Base-by-base conservation (phyloP, 768 basidiomycete species). In the Cystofilobasidium capitatum region DNA sequence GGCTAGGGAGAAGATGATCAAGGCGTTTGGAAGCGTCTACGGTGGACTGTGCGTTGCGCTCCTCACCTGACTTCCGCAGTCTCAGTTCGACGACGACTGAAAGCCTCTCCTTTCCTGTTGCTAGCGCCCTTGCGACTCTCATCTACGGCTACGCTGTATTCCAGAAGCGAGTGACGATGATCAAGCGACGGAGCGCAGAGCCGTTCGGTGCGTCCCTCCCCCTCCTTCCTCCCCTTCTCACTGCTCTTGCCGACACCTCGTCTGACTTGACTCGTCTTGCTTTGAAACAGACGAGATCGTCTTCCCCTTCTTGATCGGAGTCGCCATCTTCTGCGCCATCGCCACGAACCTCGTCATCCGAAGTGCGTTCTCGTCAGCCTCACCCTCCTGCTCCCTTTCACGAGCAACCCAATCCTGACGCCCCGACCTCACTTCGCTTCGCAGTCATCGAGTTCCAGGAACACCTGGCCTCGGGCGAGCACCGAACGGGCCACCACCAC, bases 131-230 rank as follows among this genome's bases (percentile, higher is more conserved):
- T 10, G 75, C 70, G 4, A 71, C 76, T 6, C 65, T 93, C 87
- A 75, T 89, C 2, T 99, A 98, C 76, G 91, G 88, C 0, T 96
- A 88, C 77, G 78, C 77, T 0, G 77, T 97, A 49, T 97, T 94
- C 74, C 89, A 97, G 75, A 82, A 85, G 69, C 84, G 96, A 54
- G 84, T 97, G 63, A 87, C 87, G 57, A 86, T 91, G 85, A 98
- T 99, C 70, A 86, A 88, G 16, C 84, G 86, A 70, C 81, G 93
- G 57, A 88, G 91, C 77, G 87, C 91, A 33, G 88, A 89, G 0
- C 85, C 88, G 73, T 96, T 96, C 71, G 92, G 92, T 96, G 64
- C 51, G 81, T 77, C n/a, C 33, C 10, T 8, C 51, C 22, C 45
- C 42, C 7, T 37, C 10, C 36, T 39, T 37, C 16, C 12, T 47